Percentiles rank a stretch among this genome's conserved stretches.
Evolutionary conservation across 2,329 filamentous ascomycete species (phyloP).

Genomic region (Colletotrichum cereale): DNA sequence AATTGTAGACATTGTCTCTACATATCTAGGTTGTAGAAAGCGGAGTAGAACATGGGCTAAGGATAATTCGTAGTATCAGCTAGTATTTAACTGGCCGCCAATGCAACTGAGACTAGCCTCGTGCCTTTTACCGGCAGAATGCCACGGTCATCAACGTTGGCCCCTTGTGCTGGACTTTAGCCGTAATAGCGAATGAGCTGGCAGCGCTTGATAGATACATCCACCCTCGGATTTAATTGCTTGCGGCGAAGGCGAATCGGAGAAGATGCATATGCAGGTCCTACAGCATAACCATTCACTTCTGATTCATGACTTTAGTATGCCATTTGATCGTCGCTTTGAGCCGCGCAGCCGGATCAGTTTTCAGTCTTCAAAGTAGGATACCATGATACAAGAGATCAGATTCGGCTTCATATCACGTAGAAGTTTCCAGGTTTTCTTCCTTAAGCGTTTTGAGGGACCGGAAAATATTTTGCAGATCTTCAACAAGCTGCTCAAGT

Average conservation of each 20-base stretch:
- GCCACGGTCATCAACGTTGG: background rate
- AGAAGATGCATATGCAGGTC: background rate
- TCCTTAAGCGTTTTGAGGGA: too few species aligned
- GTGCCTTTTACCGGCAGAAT: background rate
- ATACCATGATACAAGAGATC: too few species aligned
- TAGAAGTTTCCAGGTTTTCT: too few species aligned
- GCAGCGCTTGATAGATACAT: background rate
- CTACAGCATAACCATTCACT: background rate
- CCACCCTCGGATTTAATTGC: background rate
- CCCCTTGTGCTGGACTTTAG: background rate
- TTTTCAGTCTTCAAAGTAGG: too few species aligned
- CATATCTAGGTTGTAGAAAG: background rate
- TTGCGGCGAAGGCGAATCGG: background rate
- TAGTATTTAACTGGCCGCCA: background rate
- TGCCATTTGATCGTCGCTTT: too few species aligned
- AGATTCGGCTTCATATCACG: too few species aligned
- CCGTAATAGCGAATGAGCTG: background rate
- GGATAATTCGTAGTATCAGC: background rate
- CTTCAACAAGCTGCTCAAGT: too few species aligned
- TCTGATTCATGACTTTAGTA: too few species aligned
- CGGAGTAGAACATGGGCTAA: background rate
- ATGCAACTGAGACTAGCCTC: background rate
- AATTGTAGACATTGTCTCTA: background rate
- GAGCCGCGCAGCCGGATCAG: too few species aligned
- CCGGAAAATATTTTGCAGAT: too few species aligned